These are phyloP conservation scores for Metschnikowia proteae DNA, from an alignment of 805 yeast genomes.

Conservation along the genomic window DNA sequence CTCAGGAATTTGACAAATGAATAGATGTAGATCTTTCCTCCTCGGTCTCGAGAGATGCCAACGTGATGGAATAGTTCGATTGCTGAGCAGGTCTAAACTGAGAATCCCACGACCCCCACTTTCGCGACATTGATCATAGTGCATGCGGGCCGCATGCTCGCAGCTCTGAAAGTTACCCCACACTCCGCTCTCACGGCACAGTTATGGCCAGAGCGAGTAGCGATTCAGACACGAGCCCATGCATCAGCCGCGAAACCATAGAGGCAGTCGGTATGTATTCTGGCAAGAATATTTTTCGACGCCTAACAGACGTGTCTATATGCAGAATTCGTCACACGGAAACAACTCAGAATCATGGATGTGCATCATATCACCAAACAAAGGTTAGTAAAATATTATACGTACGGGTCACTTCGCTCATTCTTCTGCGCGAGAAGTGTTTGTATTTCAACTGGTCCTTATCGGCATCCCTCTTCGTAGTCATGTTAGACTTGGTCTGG, in stretches of 20 bases:
- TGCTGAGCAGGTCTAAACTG: not conserved
- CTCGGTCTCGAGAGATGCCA: too few species aligned
- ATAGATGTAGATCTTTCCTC: too few species aligned
- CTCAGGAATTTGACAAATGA: not conserved
- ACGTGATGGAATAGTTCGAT: not conserved
- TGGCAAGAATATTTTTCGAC: too few species aligned
- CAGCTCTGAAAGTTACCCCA: constrained; percentile 10
- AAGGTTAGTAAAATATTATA: constrained; percentile 18
- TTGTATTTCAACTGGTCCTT: constrained; percentile 14
- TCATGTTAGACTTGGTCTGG: constrained; percentile 36
- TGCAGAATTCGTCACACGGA: not conserved
- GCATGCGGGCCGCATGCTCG: constrained; percentile 8
- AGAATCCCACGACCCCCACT: constrained; percentile 9
- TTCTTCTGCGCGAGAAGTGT: constrained; percentile 18
- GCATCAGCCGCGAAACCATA: too few species aligned
- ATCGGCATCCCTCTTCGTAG: constrained; percentile 25
- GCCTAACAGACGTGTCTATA: not conserved
- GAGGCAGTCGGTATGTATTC: too few species aligned
- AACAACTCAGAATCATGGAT: not conserved
- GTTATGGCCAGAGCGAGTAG: not conserved
- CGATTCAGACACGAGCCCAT: too few species aligned
- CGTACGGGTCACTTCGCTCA: constrained; percentile 34
- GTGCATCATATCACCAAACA: not conserved
- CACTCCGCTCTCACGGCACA: constrained; percentile 7
- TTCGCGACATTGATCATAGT: constrained; percentile 10